A percentile compares a stretch with the other conserved stretches of the same genome.
Conservation (phyloP, 306 rosid species). For the Mucuna pruriens region DNA sequence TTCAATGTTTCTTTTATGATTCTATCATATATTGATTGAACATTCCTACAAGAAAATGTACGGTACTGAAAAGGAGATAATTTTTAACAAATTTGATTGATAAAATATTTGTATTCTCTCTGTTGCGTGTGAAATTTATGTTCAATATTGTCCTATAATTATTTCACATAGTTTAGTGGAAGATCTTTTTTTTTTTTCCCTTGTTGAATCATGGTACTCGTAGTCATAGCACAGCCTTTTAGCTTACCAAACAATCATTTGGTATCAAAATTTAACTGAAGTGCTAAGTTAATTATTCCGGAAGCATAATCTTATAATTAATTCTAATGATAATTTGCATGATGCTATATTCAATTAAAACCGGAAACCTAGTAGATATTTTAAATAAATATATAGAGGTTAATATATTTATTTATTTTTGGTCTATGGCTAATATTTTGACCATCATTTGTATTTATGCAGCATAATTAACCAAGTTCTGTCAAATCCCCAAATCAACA, state of each 20-base stretch:
- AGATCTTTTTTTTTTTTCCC: neutral
- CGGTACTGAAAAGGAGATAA: neutral
- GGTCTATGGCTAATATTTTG: neutral
- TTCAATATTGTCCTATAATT: neutral
- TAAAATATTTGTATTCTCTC: neutral
- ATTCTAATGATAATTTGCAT: neutral
- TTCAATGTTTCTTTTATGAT: neutral
- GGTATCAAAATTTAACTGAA: neutral
- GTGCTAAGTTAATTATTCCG: neutral
- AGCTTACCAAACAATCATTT: neutral
- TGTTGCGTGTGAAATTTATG: neutral
- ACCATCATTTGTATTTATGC: neutral
- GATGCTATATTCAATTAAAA: neutral
- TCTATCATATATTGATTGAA: constrained; percentile 3
- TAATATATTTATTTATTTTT: neutral
- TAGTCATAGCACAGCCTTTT: neutral
- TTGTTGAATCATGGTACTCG: neutral
- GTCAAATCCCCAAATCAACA: neutral
- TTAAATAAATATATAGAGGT: neutral
- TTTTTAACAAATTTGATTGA: neutral
- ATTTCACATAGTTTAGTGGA: neutral
- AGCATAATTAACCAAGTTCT: neutral
- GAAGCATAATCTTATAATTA: neutral
- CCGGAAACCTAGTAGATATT: neutral
- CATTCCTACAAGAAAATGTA: neutral